Evolutionary conservation across 176 grass and related monocot genomes (phyloP), one percentile per base, ranked within the genome.

Genomic region (Cenchrus purpureus): DNA sequence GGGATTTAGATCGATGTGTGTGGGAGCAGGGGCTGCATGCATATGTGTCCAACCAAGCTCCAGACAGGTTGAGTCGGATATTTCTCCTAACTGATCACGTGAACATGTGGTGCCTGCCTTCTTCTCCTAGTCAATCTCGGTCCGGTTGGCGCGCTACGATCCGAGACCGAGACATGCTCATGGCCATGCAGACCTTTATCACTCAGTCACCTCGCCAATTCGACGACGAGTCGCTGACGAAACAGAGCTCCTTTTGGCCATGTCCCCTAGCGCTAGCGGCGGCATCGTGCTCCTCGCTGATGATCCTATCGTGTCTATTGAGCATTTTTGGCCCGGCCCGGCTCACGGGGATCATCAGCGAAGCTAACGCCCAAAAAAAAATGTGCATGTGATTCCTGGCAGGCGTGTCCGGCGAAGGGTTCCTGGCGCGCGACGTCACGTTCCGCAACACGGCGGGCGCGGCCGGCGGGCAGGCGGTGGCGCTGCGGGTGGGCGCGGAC

Each of bases 371-470:
- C 29, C n/a, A n/a, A n/a, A 16, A 59, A 11, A 10, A 2, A 9
- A 15, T 55, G n/a, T 11, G 50, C 3, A 48, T 34, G 62, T 59
- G n/a, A 65, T 13, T 14, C 59, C 10, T 31, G 20, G 55, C 89
- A 98, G 95, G 86, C 17, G 92, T 93, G 28, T 66, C 87, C 16
- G 92, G 91, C 9, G 81, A 91, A 49, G 95, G 92, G 10, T 95
- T 98, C 89, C 62, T 93, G 75, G 92, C 92, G 19, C 87, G 89
- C 0, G 92, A 95, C 85, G 57, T 98, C 12, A 91, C 92, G 53
- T 82, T 98, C 82, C 82, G 83, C 6, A 98, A 98, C 92, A 98
- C 95, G 49, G 92, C 95, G 0, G 95, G 95, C 31, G 84, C 92
- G 6, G 66, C 10, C 25, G 80, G 50, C 67, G 92, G 82, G 4